A percentile compares a stretch with the other conserved stretches of the same genome.
phyloP scores from a whole-genome alignment of 2,329 filamentous ascomycete genomes.

The Ceratocystis cubensis region DNA sequence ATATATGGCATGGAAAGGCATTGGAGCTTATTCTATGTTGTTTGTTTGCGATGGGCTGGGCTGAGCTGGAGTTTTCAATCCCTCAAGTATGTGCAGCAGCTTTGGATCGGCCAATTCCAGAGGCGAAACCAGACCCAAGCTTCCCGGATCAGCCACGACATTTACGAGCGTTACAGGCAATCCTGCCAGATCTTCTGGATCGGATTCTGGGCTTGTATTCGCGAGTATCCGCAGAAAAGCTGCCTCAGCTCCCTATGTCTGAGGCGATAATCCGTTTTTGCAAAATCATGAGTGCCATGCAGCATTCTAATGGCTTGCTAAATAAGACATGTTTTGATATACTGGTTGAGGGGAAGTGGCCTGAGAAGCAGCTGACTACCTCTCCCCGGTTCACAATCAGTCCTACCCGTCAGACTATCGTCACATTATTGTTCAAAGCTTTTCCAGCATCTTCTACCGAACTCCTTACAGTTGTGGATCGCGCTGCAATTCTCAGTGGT shows the following conservation, averaged over 20 bases:
- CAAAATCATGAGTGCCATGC: slow-evolving; percentile 55
- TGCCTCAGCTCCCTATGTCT: slow-evolving; percentile 58
- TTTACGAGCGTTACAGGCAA: slow-evolving; percentile 40
- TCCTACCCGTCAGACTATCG: slow-evolving; percentile 51
- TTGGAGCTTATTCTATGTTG: slow-evolving; percentile 77
- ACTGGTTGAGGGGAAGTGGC: slow-evolving; percentile 50
- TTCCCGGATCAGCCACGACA: slow-evolving; percentile 39
- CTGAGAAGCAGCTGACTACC: slow-evolving; percentile 38
- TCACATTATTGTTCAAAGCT: slow-evolving; percentile 52
- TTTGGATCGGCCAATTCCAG: slow-evolving; percentile 37
- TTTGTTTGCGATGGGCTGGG: slow-evolving; percentile 73
- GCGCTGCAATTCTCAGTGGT: slow-evolving; percentile 67
- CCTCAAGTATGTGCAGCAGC: slow-evolving; percentile 42
- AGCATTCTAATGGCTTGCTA: slow-evolving; percentile 51
- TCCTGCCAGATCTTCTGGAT: slow-evolving; percentile 63
- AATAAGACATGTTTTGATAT: slow-evolving; percentile 48
- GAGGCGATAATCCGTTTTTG: slow-evolving; percentile 63
- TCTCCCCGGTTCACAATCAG: slow-evolving; percentile 44
- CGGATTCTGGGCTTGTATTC: slow-evolving; percentile 63
- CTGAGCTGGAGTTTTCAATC: slow-evolving; percentile 71
- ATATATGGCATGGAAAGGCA: slow-evolving; percentile 95
- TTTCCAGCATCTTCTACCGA: slow-evolving; percentile 57
- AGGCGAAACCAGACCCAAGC: slow-evolving; percentile 26
- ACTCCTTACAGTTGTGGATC: slow-evolving; percentile 58
- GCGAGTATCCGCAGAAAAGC: slow-evolving; percentile 54